phyloP scores from a whole-genome alignment of 2,329 filamentous ascomycete genomes.

The Cercospora brassicicola region DNA sequence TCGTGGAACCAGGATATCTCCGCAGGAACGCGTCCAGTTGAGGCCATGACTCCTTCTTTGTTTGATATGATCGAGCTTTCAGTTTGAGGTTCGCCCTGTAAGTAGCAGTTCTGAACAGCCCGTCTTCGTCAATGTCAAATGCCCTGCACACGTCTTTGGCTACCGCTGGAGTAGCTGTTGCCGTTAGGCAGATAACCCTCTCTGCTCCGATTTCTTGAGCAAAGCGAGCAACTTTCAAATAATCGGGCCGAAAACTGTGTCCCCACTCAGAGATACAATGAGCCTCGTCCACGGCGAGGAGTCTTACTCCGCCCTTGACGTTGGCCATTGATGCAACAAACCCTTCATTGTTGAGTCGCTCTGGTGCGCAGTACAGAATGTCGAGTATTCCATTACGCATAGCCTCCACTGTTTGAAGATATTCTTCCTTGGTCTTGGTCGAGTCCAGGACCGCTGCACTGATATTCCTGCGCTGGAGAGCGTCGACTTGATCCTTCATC shows the following conservation, averaged over 20 bases:
- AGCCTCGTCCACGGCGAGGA: slow-evolving; percentile 60
- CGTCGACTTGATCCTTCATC: slow-evolving; percentile 64
- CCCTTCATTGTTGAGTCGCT: slow-evolving; percentile 61
- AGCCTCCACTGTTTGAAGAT: slow-evolving; percentile 47
- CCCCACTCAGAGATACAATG: slow-evolving; percentile 57
- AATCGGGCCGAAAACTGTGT: slow-evolving; percentile 41
- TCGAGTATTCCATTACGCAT: slow-evolving; percentile 52
- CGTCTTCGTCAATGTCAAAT: slow-evolving; percentile 52
- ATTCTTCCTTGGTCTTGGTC: slow-evolving; percentile 50
- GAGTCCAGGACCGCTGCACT: slow-evolving; percentile 59
- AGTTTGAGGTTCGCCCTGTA: slow-evolving; percentile 61
- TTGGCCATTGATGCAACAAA: slow-evolving; percentile 59
- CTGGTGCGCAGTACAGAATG: slow-evolving; percentile 60
- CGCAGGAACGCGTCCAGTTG: slow-evolving; percentile 52
- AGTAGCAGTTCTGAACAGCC: slow-evolving; percentile 60
- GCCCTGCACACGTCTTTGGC: slow-evolving; percentile 55
- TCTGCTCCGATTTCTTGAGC: slow-evolving; percentile 58
- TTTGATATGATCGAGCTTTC: slow-evolving; percentile 49
- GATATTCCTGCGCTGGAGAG: slow-evolving; percentile 52
- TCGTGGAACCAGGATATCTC: slow-evolving; percentile 55
- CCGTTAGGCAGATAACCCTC: slow-evolving; percentile 60
- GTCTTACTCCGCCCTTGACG: slow-evolving; percentile 56
- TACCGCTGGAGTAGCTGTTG: slow-evolving; percentile 60
- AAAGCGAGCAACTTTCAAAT: slow-evolving; percentile 59
- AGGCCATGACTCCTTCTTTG: slow-evolving; percentile 49